Evolutionary conservation across 345 rosid genomes (phyloP).

Genomic region (Salix udensis): DNA sequence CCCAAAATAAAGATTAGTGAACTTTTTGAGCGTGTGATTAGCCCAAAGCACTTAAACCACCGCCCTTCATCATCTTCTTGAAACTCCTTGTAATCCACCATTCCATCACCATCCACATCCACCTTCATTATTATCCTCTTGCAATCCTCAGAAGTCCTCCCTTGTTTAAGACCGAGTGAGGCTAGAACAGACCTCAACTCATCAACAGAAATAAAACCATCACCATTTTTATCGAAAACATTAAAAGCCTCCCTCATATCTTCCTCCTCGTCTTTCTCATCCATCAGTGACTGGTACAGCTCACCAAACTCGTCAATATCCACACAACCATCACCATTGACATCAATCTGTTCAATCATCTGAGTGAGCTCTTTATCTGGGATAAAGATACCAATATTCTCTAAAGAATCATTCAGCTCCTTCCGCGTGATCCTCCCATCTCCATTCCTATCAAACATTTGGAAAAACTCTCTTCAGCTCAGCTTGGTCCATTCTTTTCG

Average conservation of each 20-base stretch:
- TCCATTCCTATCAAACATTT: slow-evolving; percentile 74
- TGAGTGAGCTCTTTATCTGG: slow-evolving; percentile 52
- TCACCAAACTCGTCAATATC: slow-evolving; percentile 73
- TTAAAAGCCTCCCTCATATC: slow-evolving; percentile 81
- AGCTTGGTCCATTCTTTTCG: slow-evolving; percentile 37
- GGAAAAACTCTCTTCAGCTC: slow-evolving; percentile 74
- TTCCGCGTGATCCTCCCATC: slow-evolving; percentile 64
- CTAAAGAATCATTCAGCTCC: slow-evolving; percentile 60
- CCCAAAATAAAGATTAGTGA: no score
- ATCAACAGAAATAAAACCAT: slow-evolving; percentile 77
- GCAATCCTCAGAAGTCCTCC: slow-evolving; percentile 67
- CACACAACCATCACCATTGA: slow-evolving; percentile 26
- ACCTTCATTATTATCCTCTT: slow-evolving; percentile 72
- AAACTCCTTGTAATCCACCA: slow-evolving; percentile 49
- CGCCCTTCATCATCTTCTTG: slow-evolving; percentile 43
- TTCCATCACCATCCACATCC: slow-evolving; percentile 90
- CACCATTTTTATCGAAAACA: slow-evolving; percentile 84
- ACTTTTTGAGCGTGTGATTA: neutral
- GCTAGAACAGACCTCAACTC: slow-evolving; percentile 67
- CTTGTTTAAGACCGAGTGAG: slow-evolving; percentile 72
- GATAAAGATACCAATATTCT: slow-evolving; percentile 65
- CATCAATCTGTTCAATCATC: slow-evolving; percentile 24
- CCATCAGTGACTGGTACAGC: slow-evolving; percentile 55
- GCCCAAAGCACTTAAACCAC: slow-evolving; percentile 22
- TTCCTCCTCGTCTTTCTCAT: slow-evolving; percentile 43